Conservation (phyloP, 192 early-diverging fungal species). For the Backusella luteola region DNA sequence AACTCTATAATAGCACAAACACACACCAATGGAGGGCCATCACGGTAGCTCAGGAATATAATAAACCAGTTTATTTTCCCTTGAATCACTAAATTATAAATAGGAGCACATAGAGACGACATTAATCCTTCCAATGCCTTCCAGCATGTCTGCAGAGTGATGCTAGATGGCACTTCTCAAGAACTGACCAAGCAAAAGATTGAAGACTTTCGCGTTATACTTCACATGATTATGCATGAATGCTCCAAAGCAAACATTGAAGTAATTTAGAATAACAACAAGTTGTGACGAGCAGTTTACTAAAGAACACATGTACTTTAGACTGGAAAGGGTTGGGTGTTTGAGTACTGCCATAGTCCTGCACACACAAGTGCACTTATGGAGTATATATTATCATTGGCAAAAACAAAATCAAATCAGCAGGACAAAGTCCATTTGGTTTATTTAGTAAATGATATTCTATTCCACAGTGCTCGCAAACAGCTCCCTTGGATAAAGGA, state of each 20-base stretch:
- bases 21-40: background rate
- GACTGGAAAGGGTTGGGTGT: slow-evolving; percentile 53
- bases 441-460: slow-evolving; percentile 52
- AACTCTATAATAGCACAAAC: background rate
- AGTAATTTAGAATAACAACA: slow-evolving; percentile 28
- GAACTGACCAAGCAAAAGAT: slow-evolving; percentile 21
- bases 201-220: slow-evolving; percentile 24
- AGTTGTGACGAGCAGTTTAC: background rate
- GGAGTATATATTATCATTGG: slow-evolving; percentile 41
- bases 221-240: slow-evolving; percentile 49
- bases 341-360: slow-evolving; percentile 41
- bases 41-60: slow-evolving; percentile 8
- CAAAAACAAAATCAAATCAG: slow-evolving; percentile 37
- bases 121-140: background rate
- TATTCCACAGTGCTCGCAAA: slow-evolving; percentile 47
- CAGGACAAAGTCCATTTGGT: slow-evolving; percentile 49
- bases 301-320: slow-evolving; percentile 17
- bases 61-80: background rate
- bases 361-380: slow-evolving; percentile 35
- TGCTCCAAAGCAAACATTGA: slow-evolving; percentile 57
- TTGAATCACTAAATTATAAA: slow-evolving; percentile 8
- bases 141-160: background rate
- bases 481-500: slow-evolving; percentile 49
- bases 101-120: slow-evolving; percentile 3
- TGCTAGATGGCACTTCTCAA: slow-evolving; percentile 15